These are phyloP conservation scores for Xylariaceae sp. DNA, from an alignment of 2,329 filamentous ascomycete species.

Conservation along the genomic window DNA sequence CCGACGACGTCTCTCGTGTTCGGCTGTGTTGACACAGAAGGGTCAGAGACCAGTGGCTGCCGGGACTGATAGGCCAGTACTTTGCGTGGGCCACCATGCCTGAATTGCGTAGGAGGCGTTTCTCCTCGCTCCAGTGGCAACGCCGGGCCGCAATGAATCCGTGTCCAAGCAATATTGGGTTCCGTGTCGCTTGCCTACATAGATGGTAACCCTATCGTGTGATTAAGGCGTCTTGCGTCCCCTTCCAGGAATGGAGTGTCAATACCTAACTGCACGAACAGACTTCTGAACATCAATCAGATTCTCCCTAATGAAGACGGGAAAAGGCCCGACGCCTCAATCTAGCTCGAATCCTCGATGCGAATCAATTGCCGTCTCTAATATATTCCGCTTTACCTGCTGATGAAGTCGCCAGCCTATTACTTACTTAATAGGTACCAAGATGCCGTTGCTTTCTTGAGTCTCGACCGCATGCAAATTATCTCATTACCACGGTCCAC, in stretches of 20 bases:
- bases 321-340: slow-evolving; percentile 4
- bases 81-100: slow-evolving; percentile 1
- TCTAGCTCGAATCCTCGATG: not conserved
- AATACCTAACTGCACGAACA: not conserved
- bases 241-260: not conserved
- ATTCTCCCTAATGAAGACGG: not conserved
- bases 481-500: not conserved
- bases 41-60: slow-evolving; percentile 3
- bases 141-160: slow-evolving; percentile 7
- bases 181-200: slow-evolving; percentile 22
- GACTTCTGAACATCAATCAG: not conserved
- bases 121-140: slow-evolving; percentile 10
- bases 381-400: not conserved
- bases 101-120: slow-evolving; percentile 15
- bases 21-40: slow-evolving; percentile 7
- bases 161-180: slow-evolving; percentile 17
- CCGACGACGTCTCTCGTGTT: slow-evolving; percentile 18
- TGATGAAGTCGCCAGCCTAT: not conserved
- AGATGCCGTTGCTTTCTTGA: no score
- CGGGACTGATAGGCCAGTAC: slow-evolving; percentile 11
- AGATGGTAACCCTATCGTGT: slow-evolving; percentile 17
- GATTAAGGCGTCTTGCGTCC: slow-evolving; percentile 5
- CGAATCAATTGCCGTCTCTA: not conserved
- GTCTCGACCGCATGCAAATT: not conserved
- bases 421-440: not conserved